Conservation (phyloP, 2,329 filamentous ascomycete species). For the Dactylellina parvicollis region DNA sequence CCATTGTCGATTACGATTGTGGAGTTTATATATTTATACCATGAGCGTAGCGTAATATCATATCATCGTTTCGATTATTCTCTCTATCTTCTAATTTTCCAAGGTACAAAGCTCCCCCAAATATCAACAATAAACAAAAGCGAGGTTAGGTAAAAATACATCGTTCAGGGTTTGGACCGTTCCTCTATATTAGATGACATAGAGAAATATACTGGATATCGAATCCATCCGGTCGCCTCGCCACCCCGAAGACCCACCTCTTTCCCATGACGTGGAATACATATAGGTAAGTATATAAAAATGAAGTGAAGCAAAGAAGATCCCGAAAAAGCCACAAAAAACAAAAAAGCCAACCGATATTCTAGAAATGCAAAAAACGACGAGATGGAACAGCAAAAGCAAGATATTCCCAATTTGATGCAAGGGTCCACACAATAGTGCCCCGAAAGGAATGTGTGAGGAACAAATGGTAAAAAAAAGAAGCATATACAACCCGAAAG, state of each 20-base stretch:
- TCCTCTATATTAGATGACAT: not conserved
- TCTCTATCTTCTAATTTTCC: slow-evolving; percentile 29
- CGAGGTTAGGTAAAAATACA: slow-evolving; percentile 32
- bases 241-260: slow-evolving; percentile 8
- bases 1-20: slow-evolving; percentile 8
- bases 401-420: slow-evolving; percentile 16
- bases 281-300: slow-evolving; percentile 9
- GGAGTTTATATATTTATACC: slow-evolving; percentile 8
- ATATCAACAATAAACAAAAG: slow-evolving; percentile 8
- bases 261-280: slow-evolving; percentile 1
- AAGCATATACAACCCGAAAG: slow-evolving; percentile 29
- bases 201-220: slow-evolving; percentile 4
- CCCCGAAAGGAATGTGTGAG: slow-evolving; percentile 28
- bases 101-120: not conserved
- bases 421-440: slow-evolving; percentile 4
- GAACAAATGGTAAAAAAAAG: slow-evolving; percentile 10
- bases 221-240: slow-evolving; percentile 5
- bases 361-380: slow-evolving; percentile 23
- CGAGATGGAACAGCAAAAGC: slow-evolving; percentile 6
- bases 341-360: slow-evolving; percentile 10
- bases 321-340: slow-evolving; percentile 5
- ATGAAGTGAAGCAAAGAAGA: not conserved
- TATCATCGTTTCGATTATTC: slow-evolving; percentile 17
- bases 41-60: slow-evolving; percentile 5
- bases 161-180: not conserved